Evolutionary conservation across 495 filamentous ascomycete genomes (phyloP).

Genomic region (Aspergillus asperescens): DNA sequence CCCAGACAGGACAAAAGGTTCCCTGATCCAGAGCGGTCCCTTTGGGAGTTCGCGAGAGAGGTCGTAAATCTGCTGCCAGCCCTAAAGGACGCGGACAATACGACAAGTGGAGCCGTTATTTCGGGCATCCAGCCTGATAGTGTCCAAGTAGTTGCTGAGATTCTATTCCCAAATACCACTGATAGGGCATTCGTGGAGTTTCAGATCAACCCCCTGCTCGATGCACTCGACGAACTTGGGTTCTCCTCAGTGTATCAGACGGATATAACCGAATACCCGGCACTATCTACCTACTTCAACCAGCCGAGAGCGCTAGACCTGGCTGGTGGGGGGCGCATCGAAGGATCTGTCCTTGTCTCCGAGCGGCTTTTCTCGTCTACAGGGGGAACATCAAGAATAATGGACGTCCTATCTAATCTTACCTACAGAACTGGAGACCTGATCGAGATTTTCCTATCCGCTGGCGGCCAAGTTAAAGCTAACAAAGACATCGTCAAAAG

Average conservation of each 20-base stretch:
- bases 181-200: not conserved
- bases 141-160: not conserved
- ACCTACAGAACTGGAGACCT: not conserved
- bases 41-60: constrained; percentile 27
- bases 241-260: not conserved
- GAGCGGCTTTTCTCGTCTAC: not conserved
- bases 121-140: not conserved
- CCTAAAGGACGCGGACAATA: not conserved
- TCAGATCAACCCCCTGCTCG: not conserved
- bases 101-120: not conserved
- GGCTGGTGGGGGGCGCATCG: not conserved
- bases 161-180: not conserved
- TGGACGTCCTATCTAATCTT: not conserved
- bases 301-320: not conserved
- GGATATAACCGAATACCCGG: not conserved
- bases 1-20: not conserved
- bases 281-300: not conserved
- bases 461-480: not conserved
- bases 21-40: constrained; percentile 2
- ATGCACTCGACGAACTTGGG: not conserved
- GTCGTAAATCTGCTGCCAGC: not conserved
- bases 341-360: not conserved
- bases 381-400: not conserved
- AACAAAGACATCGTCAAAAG: not conserved
- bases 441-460: not conserved